Evolutionary conservation across 441 rosid genomes (phyloP).

Genomic region (Pelargonium myrrhifolium): DNA sequence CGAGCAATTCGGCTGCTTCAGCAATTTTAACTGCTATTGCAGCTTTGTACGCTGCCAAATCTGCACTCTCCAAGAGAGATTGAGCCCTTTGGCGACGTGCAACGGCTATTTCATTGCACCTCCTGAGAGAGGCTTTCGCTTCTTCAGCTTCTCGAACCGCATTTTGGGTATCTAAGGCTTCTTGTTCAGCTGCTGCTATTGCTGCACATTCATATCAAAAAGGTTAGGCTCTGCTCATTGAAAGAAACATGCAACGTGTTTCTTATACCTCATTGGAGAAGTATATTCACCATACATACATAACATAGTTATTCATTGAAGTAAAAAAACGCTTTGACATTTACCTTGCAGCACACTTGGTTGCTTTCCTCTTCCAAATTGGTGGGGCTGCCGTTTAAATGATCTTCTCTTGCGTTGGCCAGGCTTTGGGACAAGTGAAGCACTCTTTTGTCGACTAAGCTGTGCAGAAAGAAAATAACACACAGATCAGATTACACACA

Average conservation of each 20-base stretch:
- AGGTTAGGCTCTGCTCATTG: not conserved
- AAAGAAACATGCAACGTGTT: not conserved
- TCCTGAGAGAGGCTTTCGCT: constrained; percentile 35
- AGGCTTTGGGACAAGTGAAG: constrained; percentile 49
- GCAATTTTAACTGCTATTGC: constrained; percentile 55
- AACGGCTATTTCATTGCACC: constrained; percentile 36
- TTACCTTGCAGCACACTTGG: constrained; percentile 46
- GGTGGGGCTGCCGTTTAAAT: constrained; percentile 63
- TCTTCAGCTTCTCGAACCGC: constrained; percentile 36
- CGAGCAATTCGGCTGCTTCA: constrained; percentile 38
- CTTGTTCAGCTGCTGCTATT: constrained; percentile 41
- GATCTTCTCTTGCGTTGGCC: constrained; percentile 75
- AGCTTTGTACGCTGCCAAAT: constrained; percentile 65
- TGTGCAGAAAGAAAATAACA: constrained; percentile 21
- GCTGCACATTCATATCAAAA: constrained; percentile 25
- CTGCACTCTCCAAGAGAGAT: constrained; percentile 58
- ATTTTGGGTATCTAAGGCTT: constrained; percentile 37
- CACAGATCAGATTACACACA: not conserved
- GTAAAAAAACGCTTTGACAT: constrained; percentile 3
- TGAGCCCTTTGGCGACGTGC: constrained; percentile 55
- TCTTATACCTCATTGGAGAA: not conserved
- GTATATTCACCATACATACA: not conserved
- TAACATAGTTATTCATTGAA: not conserved
- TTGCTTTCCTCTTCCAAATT: constrained; percentile 69
- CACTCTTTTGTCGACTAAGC: constrained; percentile 60